Conservation (phyloP, 1,139 yeast genomes). For the Lodderomyces theae region DNA sequence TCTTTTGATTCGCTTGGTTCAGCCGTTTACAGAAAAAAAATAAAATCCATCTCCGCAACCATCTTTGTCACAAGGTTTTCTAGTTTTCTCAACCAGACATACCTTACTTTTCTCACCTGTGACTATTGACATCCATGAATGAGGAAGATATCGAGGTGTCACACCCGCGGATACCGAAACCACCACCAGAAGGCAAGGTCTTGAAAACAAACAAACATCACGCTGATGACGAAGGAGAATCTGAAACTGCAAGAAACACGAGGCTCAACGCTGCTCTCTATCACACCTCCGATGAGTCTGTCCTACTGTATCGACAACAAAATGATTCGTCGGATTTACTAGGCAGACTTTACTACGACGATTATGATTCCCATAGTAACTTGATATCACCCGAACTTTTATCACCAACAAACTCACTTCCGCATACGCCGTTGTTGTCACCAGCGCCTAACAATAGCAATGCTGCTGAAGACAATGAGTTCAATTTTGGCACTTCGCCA, state of each 20-base stretch:
- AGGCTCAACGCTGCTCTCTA: slow-evolving; percentile 39
- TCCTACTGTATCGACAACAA: slow-evolving; percentile 40
- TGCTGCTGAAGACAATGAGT: slow-evolving; percentile 3
- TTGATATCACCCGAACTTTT: slow-evolving; percentile 16
- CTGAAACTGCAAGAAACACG: slow-evolving; percentile 39
- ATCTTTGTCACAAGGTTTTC: too few relatives aligned
- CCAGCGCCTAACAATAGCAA: background rate
- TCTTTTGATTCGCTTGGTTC: background rate
- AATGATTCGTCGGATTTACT: slow-evolving; percentile 41
- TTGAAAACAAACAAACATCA: background rate
- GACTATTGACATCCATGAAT: background rate
- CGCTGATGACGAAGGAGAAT: slow-evolving; percentile 3
- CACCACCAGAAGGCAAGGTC: background rate
- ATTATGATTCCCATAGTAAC: slow-evolving; percentile 33
- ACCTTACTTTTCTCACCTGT: background rate
- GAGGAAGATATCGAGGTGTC: background rate
- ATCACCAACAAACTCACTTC: slow-evolving; percentile 19
- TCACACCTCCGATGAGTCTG: slow-evolving; percentile 40
- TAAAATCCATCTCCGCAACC: too few relatives aligned
- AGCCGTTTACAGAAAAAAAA: slow-evolving; percentile 3
- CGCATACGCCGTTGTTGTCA: slow-evolving; percentile 6
- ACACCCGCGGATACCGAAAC: background rate
- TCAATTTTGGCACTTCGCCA: slow-evolving; percentile 6
- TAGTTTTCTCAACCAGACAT: too few relatives aligned
- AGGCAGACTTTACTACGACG: slow-evolving; percentile 46